Evolutionary conservation across 2,329 filamentous ascomycete genomes (phyloP).

Genomic region (Talaromyces pinophilus): DNA sequence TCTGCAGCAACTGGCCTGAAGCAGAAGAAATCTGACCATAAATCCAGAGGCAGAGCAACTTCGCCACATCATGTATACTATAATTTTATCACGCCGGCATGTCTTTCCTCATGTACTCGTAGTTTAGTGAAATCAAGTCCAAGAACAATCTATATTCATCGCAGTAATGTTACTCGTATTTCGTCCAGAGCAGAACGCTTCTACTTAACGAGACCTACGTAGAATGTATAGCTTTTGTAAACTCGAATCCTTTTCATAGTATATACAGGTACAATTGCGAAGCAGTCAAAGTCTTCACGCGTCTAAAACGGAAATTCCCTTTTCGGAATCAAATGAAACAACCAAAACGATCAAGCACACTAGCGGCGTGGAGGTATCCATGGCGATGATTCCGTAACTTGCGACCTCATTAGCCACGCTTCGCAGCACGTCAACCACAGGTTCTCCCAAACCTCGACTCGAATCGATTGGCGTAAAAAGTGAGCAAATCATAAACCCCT

Average conservation of each 20-base stretch:
- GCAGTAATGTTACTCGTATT: too few relatives aligned
- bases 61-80: neutral
- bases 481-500: neutral
- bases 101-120: neutral
- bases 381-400: neutral
- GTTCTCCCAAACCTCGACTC: neutral
- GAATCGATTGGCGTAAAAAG: neutral
- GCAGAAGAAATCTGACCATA: neutral
- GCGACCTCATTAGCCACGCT: too few relatives aligned
- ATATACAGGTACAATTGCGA: constrained; percentile 19
- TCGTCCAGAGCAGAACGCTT: too few relatives aligned
- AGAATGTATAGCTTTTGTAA: neutral
- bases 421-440: too few relatives aligned
- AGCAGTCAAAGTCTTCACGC: too few relatives aligned
- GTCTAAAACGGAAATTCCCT: neutral
- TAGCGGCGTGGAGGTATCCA: neutral
- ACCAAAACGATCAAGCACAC: neutral
- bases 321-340: constrained; percentile 14
- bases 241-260: neutral
- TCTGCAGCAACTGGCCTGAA: neutral
- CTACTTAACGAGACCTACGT: neutral
- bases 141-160: neutral
- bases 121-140: neutral
- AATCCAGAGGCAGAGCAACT: too few relatives aligned
- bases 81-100: neutral